Evolutionary conservation across 2,329 filamentous ascomycete species (phyloP).

Genomic region (Didymella keratinophila): DNA sequence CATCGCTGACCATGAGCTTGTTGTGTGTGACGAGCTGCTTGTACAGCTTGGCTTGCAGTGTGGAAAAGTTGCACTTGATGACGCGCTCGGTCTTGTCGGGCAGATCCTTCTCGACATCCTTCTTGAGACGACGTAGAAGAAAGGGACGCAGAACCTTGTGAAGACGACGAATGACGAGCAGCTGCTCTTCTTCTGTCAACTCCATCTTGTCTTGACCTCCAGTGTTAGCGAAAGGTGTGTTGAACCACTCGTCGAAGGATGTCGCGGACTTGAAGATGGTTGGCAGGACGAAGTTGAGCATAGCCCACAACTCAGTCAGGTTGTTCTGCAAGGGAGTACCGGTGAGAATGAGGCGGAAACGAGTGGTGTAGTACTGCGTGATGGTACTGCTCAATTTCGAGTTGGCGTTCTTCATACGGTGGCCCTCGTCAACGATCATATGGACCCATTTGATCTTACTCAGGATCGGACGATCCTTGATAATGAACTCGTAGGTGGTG

Average conservation of each 20-base stretch:
- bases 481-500: conserved; percentile 99
- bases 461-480: conserved; percentile 93
- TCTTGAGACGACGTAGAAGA: conserved; percentile 97
- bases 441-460: conserved; percentile 99
- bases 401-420: conserved; percentile 98
- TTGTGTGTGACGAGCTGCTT: conserved; percentile 98
- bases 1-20: conserved; percentile 91
- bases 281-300: conserved; percentile 97
- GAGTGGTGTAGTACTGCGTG: conserved; percentile 91
- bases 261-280: conserved; percentile 99
- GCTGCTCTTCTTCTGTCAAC: conserved; percentile 97
- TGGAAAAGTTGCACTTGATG: conserved; percentile 98
- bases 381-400: conserved; percentile 97
- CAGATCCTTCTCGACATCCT: conserved; percentile 98
- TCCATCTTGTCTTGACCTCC: conserved; percentile 99
- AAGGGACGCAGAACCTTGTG: conserved; percentile 98
- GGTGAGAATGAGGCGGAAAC: conserved; percentile 95
- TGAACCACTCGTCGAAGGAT: conserved; percentile 99
- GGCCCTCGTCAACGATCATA: conserved; percentile 99
- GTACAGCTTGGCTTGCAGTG: conserved; percentile 91
- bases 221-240: conserved; percentile 98
- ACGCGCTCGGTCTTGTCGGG: conserved; percentile 99
- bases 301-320: conserved; percentile 91
- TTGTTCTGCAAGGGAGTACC: conserved; percentile 98
- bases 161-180: conserved; percentile 96